Conservation (phyloP, 202 grass and related monocot species). For the Schoenoplectus tabernaemontani region DNA sequence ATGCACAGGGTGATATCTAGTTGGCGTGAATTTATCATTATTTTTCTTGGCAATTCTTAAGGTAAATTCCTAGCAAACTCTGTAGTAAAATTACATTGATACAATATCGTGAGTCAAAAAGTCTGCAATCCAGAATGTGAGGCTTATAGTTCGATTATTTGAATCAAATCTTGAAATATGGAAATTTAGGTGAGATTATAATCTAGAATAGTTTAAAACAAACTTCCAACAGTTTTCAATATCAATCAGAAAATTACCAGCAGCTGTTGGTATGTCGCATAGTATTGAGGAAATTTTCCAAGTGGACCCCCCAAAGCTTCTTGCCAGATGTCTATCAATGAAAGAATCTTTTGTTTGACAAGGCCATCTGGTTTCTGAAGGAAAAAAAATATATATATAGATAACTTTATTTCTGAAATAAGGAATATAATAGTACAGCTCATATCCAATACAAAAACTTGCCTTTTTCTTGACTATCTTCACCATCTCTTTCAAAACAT, state of each 20-base stretch:
- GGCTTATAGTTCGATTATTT: not conserved
- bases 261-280: conserved; percentile 73
- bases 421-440: not conserved
- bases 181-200: not conserved
- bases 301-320: conserved; percentile 81
- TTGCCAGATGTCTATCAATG: conserved; percentile 94
- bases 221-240: not conserved
- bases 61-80: not conserved
- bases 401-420: not conserved
- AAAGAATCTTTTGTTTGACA: conserved; percentile 85
- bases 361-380: conserved; percentile 50
- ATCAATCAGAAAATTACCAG: conserved; percentile 41
- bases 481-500: conserved; percentile 85
- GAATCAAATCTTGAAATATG: not conserved
- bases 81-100: not conserved
- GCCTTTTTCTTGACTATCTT: conserved; percentile 99
- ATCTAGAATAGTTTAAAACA: not conserved
- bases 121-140: not conserved
- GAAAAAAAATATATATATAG: conserved; percentile 28
- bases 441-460: conserved; percentile 23
- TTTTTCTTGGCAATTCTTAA: too few species aligned
- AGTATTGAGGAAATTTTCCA: conserved; percentile 87
- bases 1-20: not conserved
- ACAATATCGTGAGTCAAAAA: not conserved
- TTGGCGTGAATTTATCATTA: not conserved